These are phyloP conservation scores for Pulchroboletus neoregius DNA, from an alignment of 1,284 basidiomycete species.

Conservation along the genomic window DNA sequence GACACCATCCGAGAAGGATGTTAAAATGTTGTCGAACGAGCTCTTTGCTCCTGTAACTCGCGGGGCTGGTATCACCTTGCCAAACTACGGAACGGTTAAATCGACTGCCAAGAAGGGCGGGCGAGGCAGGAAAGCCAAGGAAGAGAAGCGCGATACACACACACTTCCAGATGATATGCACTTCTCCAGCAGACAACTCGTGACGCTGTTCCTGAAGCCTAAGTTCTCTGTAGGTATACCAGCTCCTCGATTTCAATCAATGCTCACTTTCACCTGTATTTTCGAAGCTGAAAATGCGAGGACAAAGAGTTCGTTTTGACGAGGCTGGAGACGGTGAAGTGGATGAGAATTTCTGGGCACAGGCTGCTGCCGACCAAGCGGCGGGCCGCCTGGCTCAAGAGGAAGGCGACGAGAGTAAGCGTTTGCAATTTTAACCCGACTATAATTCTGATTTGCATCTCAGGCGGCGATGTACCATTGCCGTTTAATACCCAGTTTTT, in stretches of 20 bases:
- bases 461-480: slow-evolving; percentile 48
- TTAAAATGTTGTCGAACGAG: slow-evolving; percentile 73
- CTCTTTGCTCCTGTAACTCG: slow-evolving; percentile 77
- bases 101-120: slow-evolving; percentile 43
- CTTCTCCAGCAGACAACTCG: slow-evolving; percentile 85
- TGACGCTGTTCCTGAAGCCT: slow-evolving; percentile 93
- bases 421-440: neutral
- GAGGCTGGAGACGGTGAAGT: slow-evolving; percentile 75
- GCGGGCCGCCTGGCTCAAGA: slow-evolving; percentile 51
- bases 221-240: slow-evolving; percentile 73
- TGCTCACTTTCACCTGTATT: slow-evolving; percentile 7
- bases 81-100: slow-evolving; percentile 42
- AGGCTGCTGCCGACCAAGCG: slow-evolving; percentile 80
- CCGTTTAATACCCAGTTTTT: slow-evolving; percentile 98
- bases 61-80: slow-evolving; percentile 64
- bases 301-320: slow-evolving; percentile 55
- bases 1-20: slow-evolving; percentile 54
- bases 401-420: slow-evolving; percentile 62
- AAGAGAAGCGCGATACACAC: slow-evolving; percentile 72
- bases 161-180: slow-evolving; percentile 96
- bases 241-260: neutral
- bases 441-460: slow-evolving; percentile 6
- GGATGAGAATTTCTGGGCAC: slow-evolving; percentile 94
- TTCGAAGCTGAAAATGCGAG: slow-evolving; percentile 77
- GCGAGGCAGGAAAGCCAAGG: slow-evolving; percentile 44